A percentile compares a stretch with the other conserved stretches of the same genome.
Evolutionary conservation across 1,284 basidiomycete species (phyloP).

Genomic region (Trichosporon sp.): DNA sequence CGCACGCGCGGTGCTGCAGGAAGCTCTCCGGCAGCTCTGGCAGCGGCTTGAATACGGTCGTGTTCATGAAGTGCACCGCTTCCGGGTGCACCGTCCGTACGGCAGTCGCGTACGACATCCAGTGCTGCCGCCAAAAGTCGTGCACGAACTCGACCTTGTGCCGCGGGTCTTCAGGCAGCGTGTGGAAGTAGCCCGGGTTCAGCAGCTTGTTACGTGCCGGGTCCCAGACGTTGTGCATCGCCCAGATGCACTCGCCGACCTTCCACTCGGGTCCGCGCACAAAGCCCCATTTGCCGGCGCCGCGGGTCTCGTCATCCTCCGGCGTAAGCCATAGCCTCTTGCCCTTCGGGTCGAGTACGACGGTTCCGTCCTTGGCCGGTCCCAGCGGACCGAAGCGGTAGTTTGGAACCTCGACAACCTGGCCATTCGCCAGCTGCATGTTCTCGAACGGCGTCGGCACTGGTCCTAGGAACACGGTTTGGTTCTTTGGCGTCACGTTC

Average conservation of each 20-base stretch:
- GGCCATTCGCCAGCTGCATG: constrained; percentile 81
- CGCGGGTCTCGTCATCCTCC: constrained; percentile 47
- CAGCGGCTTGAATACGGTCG: constrained; percentile 83
- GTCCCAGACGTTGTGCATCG: constrained; percentile 91
- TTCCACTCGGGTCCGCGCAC: constrained; percentile 69
- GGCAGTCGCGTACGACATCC: constrained; percentile 60
- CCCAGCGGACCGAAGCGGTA: constrained; percentile 79
- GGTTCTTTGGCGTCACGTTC: constrained; percentile 60
- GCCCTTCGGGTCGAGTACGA: constrained; percentile 80
- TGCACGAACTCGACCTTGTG: constrained; percentile 57
- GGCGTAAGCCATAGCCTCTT: constrained; percentile 66
- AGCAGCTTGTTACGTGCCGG: constrained; percentile 62
- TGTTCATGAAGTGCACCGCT: constrained; percentile 85
- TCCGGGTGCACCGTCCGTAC: constrained; percentile 73
- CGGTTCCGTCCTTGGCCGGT: constrained; percentile 65
- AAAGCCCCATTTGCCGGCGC: constrained; percentile 69
- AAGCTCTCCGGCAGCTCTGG: constrained; percentile 58
- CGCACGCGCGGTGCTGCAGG: constrained; percentile 67
- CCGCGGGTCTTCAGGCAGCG: constrained; percentile 46
- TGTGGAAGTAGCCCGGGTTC: constrained; percentile 72
- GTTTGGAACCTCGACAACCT: constrained; percentile 74
- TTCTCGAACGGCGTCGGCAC: constrained; percentile 80
- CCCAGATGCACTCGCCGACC: constrained; percentile 85
- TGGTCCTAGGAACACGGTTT: constrained; percentile 78
- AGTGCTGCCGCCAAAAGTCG: constrained; percentile 81